These are phyloP conservation scores for Trametes punicea DNA, from an alignment of 768 basidiomycete genomes.

Conservation along the genomic window DNA sequence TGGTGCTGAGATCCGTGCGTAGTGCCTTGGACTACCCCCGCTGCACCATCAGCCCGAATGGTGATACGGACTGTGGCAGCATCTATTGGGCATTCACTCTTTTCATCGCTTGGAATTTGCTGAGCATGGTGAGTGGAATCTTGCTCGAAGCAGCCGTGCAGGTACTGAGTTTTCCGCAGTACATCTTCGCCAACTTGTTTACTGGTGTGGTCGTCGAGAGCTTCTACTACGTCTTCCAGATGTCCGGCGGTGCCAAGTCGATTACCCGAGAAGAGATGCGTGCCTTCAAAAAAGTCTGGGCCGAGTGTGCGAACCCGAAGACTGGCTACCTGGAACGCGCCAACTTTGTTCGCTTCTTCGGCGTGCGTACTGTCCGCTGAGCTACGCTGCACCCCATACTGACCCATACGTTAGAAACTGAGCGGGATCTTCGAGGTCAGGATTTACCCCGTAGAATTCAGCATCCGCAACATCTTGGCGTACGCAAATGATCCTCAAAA, in stretches of 20 bases:
- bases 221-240: constrained; percentile 94
- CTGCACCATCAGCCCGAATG: constrained; percentile 57
- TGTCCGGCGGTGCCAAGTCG: constrained; percentile 73
- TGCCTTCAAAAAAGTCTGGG: constrained; percentile 93
- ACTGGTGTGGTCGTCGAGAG: constrained; percentile 94
- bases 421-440: constrained; percentile 85
- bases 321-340: constrained; percentile 74
- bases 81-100: constrained; percentile 76
- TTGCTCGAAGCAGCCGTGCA: neutral
- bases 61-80: constrained; percentile 87
- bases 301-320: constrained; percentile 71
- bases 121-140: constrained; percentile 74
- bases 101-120: constrained; percentile 92
- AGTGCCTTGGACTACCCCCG: constrained; percentile 77
- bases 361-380: constrained; percentile 46
- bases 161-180: constrained; percentile 44
- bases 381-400: neutral
- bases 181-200: constrained; percentile 95
- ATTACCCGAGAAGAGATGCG: constrained; percentile 92
- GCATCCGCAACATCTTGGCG: constrained; percentile 55
- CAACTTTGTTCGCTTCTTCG: constrained; percentile 76
- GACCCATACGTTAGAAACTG: constrained; percentile 53
- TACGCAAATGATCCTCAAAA: constrained; percentile 40
- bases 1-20: constrained; percentile 41
- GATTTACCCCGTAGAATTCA: constrained; percentile 74